Conservation (phyloP, 2,329 filamentous ascomycete species). For the Fusarium nematophilum region DNA sequence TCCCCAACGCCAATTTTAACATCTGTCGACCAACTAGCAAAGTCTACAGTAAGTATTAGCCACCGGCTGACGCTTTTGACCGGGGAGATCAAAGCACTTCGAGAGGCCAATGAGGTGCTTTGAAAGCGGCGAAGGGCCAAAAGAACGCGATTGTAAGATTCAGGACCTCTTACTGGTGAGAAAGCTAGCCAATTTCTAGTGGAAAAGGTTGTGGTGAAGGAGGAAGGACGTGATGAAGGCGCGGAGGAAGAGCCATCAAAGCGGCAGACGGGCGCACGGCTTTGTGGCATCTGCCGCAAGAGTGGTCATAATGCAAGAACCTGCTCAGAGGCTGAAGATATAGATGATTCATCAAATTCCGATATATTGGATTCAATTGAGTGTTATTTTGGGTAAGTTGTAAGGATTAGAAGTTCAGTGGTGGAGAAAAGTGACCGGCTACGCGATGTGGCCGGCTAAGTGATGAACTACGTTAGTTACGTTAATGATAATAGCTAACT, state of each 20-base stretch:
- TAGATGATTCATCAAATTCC: no score
- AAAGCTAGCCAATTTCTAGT: not conserved
- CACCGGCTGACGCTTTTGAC: slow-evolving; percentile 7
- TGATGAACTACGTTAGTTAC: no score
- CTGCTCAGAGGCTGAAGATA: no score
- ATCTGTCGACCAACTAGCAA: slow-evolving; percentile 9
- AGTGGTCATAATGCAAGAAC: no score
- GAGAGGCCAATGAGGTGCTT: slow-evolving; percentile 8
- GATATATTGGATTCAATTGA: no score
- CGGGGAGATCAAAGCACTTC: slow-evolving; percentile 6
- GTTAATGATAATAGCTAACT: no score
- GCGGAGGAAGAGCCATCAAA: no score
- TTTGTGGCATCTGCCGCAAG: no score
- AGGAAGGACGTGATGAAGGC: not conserved
- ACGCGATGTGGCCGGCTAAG: no score
- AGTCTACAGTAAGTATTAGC: slow-evolving; percentile 4
- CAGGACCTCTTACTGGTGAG: not conserved
- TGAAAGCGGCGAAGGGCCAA: slow-evolving; percentile 9
- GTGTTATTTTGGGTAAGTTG: no score
- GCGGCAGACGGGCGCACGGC: not conserved
- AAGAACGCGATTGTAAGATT: slow-evolving; percentile 4
- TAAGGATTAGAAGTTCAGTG: no score
- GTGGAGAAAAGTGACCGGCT: no score
- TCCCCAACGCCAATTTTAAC: slow-evolving; percentile 9
- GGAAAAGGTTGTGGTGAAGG: not conserved